Base-by-base conservation (phyloP, 768 basidiomycete species). In the Termitomyces eurrhizus region DNA sequence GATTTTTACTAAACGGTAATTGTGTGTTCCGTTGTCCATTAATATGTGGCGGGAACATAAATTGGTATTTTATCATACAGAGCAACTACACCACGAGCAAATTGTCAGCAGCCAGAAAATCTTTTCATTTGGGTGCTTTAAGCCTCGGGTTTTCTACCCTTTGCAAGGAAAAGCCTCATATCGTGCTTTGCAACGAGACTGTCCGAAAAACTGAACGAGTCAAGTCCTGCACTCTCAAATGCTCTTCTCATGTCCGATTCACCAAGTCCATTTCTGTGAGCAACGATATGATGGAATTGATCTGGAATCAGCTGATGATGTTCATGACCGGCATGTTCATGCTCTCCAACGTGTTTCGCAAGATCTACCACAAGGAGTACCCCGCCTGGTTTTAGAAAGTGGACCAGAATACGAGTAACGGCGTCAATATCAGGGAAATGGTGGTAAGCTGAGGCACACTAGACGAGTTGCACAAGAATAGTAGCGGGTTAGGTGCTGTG, bases 391-490 rank as follows among this genome's bases (percentile, higher is more conserved):
- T 84, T 88, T 64, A 92, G 74, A 67, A 84, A 84, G 45, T 71
- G 73, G 2, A 73, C 76, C n/a, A 92, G 77, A 2, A 73, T 72
- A 16, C 73, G 73, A 7, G 89, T 90, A 35, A 80, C 80, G 4
- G 75, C 74, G 7, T 77, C 74, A 62, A 85, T 77, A 37, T 78
- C 78, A 1, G 72, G 54, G 61, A 91, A 78, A 66, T 91, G 89
- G 62, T 91, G 90, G 65, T 87, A 91, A 4, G 89, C 77, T 46
- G 78, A 76, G 9, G 80, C 75, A 65, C 89, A 91, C 89, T 91
- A 24, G 18, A 21, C 39, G 32, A 39, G 11, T 9, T 62, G 5
- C 18, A 13, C 26, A 52, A 33, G 39, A 44, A 52, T 44, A 44
- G 39, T 49, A 58, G 35, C 3, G 41, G 24, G 24, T n/a, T 44